Conservation (phyloP, 2,329 filamentous ascomycete species). For the Xylaria sp. region DNA sequence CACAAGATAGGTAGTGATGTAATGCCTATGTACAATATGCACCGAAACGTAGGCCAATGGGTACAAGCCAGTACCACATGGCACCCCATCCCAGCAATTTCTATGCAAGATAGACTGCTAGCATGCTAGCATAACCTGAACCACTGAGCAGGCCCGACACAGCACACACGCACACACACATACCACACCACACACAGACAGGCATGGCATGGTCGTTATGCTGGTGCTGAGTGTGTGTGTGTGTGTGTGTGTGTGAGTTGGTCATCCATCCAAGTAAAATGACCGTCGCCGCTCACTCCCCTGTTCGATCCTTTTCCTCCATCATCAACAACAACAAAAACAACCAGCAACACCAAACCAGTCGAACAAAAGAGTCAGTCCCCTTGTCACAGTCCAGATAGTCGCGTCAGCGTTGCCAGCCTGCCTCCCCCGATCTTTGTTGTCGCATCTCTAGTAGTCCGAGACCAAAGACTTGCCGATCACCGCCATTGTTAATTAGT, state of each 20-base stretch:
- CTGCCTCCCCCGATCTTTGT: conserved; percentile 50
- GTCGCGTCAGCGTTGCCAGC: conserved; percentile 65
- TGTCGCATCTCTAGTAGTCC: conserved; percentile 40
- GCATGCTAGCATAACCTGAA: background rate
- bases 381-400: conserved; percentile 68
- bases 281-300: conserved; percentile 50
- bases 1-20: conserved; percentile 23
- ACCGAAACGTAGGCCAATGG: conserved; percentile 1
- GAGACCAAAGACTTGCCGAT: conserved; percentile 45
- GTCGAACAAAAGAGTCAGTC: conserved; percentile 63
- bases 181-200: background rate
- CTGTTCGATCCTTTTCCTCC: conserved; percentile 52
- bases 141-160: conserved; percentile 35
- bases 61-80: conserved; percentile 19
- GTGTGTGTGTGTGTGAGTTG: background rate
- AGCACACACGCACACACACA: conserved; percentile 12
- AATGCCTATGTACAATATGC: conserved; percentile 17
- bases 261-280: conserved; percentile 36
- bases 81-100: background rate
- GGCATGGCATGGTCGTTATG: conserved; percentile 5
- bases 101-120: conserved; percentile 4
- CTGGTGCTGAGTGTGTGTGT: background rate
- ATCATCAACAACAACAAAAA: conserved; percentile 59
- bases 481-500: conserved; percentile 40
- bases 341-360: conserved; percentile 48